Base-by-base conservation (phyloP, 2,329 filamentous ascomycete genomes). In the Ophiognomonia clavigignenti-juglandacearum region DNA sequence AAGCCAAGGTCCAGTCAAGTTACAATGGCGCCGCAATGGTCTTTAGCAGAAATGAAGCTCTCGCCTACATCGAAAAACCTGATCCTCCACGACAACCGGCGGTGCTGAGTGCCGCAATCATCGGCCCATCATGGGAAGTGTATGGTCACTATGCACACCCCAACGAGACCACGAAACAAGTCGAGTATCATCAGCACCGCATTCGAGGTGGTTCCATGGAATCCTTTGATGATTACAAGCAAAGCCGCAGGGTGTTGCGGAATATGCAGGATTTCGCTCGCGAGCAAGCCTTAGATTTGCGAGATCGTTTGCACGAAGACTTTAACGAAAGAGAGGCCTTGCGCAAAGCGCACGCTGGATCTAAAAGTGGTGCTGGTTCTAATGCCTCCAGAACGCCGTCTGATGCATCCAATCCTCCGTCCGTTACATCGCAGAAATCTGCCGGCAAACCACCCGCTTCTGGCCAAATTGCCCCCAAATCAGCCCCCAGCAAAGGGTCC, bases 21-120 rank as follows among this genome's bases (percentile, higher is more conserved):
- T 59, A 60, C 32, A 51, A 57, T 32, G 61, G 61, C 6, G 58
- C 60, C 2, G 54, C 59, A 1, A 51, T 64, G 4, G 59, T 61
- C 13, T 57, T 59, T 19, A 55, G 54, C 6, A 52, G 61, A 16
- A 61, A 55, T 19, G 39, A 55, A 9, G 61, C 60, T 20, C 56
- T 64, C 1, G 3, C 26, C 6, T 54, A 45, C 10, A 20, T 59
- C 2, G 54, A 51, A 1, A 45, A 50, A 16, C 18, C 53, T 0
- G 51, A 59, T n/a, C 47, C 50, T 3, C 26, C 50, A 1, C 55
- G 55, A 5, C 49, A 57, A 29, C 52, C 60, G 6, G 35, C 48
- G 6, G 23, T 63, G 45, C 54, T 53, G 3, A 63, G 59, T 0
- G 61, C 62, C 38, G 54, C 54, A 20, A 59, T 57, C 1, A 44